Evolutionary conservation across 2,329 filamentous ascomycete genomes (phyloP).

Genomic region (Thielaviopsis populi): DNA sequence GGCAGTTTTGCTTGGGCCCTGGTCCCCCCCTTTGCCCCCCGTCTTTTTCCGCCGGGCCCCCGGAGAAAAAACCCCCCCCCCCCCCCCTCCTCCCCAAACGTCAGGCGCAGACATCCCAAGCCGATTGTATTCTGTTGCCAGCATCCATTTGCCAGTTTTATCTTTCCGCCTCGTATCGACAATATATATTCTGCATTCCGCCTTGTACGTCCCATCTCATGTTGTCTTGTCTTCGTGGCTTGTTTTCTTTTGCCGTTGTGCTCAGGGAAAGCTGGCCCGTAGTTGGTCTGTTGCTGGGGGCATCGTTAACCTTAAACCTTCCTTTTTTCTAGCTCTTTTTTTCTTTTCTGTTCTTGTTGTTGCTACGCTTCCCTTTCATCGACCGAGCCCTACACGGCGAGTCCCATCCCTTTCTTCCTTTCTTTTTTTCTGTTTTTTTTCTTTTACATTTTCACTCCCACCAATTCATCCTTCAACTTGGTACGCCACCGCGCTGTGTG

Average conservation of each 20-base stretch:
- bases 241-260: background rate
- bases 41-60: too few relatives aligned
- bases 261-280: background rate
- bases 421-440: background rate
- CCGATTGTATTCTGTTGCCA: background rate
- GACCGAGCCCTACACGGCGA: background rate
- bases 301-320: constrained; percentile 4
- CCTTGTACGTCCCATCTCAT: background rate
- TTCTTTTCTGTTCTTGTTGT: background rate
- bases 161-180: background rate
- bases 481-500: background rate
- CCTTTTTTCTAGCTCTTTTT: background rate
- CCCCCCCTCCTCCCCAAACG: background rate
- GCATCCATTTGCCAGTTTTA: background rate
- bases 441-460: background rate
- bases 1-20: too few relatives aligned
- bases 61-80: too few relatives aligned
- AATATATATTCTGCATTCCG: background rate
- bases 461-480: background rate
- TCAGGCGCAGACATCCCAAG: background rate
- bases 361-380: background rate
- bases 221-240: background rate
- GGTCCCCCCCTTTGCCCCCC: too few relatives aligned
- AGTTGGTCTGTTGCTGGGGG: background rate
- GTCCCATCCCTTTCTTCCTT: background rate